Percentiles rank a stretch among this genome's conserved stretches.
These are phyloP conservation scores for Ogataea minuta DNA, from an alignment of 805 yeast species.

Conservation along the genomic window DNA sequence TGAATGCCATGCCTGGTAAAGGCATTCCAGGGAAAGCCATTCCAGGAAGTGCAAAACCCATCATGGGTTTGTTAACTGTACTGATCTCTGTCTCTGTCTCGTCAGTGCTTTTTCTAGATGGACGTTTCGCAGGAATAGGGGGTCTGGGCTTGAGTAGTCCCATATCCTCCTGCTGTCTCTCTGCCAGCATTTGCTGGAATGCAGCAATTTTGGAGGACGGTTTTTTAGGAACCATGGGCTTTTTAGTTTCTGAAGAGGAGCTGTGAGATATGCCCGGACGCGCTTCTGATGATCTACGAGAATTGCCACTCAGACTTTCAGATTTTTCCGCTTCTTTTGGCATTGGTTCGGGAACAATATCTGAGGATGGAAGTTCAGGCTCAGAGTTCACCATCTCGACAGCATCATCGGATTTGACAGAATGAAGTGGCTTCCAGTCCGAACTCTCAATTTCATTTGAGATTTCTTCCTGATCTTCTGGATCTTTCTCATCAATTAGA, in stretches of 20 bases:
- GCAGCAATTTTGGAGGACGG: conserved; percentile 79
- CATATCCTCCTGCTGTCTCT: conserved; percentile 42
- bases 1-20: conserved; percentile 14
- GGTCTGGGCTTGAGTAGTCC: conserved; percentile 25
- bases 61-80: conserved; percentile 48
- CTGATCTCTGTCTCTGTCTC: conserved; percentile 4
- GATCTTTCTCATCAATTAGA: conserved; percentile 3
- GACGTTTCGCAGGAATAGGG: conserved; percentile 22
- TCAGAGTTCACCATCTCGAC: neutral
- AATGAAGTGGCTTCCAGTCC: neutral
- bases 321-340: too few relatives aligned
- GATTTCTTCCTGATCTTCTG: neutral
- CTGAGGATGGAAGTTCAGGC: too few relatives aligned
- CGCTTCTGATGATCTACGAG: neutral
- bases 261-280: neutral
- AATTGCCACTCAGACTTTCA: too few relatives aligned
- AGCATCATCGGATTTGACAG: neutral
- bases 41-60: conserved; percentile 51
- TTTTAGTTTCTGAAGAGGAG: conserved; percentile 2
- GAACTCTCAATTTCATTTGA: neutral
- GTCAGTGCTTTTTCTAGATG: conserved; percentile 11
- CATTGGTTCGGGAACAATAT: too few relatives aligned
- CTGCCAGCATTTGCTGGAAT: conserved; percentile 70
- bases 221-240: conserved; percentile 67
- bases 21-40: conserved; percentile 55